These are phyloP conservation scores for Aspergillus nidulans DNA, from an alignment of 495 filamentous ascomycete species.

Conservation along the genomic window DNA sequence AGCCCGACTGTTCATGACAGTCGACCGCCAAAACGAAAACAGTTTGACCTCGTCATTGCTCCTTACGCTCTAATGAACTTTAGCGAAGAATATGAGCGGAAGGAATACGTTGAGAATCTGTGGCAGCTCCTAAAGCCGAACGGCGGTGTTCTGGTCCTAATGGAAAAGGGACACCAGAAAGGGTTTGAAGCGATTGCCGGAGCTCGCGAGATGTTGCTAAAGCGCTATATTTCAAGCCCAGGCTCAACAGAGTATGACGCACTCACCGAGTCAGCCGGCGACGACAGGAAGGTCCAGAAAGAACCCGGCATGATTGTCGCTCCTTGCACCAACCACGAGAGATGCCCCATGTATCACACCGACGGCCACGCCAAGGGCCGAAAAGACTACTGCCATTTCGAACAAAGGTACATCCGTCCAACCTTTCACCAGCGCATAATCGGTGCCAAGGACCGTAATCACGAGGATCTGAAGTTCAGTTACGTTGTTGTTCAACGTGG, in stretches of 20 bases:
- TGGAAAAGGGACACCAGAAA: constrained; percentile 87
- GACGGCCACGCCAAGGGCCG: constrained; percentile 65
- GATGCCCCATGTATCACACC: constrained; percentile 80
- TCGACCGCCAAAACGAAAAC: constrained; percentile 56
- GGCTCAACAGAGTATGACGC: constrained; percentile 44
- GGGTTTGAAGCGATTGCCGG: constrained; percentile 90
- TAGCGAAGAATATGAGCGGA: constrained; percentile 67
- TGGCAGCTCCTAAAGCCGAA: constrained; percentile 82
- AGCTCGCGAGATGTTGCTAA: constrained; percentile 71
- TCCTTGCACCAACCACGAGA: constrained; percentile 86
- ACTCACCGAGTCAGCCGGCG: constrained; percentile 31
- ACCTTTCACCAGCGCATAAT: constrained; percentile 76
- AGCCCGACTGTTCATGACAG: constrained; percentile 42
- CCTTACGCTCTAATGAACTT: constrained; percentile 75
- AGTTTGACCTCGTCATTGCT: constrained; percentile 86
- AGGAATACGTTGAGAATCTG: constrained; percentile 72
- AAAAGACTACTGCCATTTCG: constrained; percentile 88
- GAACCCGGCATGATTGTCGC: constrained; percentile 90
- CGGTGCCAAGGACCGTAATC: constrained; percentile 65
- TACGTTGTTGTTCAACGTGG: constrained; percentile 87
- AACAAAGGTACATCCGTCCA: constrained; percentile 82
- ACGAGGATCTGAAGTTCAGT: constrained; percentile 86
- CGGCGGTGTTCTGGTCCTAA: constrained; percentile 79
- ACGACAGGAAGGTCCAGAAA: constrained; percentile 42
- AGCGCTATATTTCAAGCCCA: constrained; percentile 68